phyloP scores from a whole-genome alignment of 768 basidiomycete genomes.

The Amanita brunnescens region DNA sequence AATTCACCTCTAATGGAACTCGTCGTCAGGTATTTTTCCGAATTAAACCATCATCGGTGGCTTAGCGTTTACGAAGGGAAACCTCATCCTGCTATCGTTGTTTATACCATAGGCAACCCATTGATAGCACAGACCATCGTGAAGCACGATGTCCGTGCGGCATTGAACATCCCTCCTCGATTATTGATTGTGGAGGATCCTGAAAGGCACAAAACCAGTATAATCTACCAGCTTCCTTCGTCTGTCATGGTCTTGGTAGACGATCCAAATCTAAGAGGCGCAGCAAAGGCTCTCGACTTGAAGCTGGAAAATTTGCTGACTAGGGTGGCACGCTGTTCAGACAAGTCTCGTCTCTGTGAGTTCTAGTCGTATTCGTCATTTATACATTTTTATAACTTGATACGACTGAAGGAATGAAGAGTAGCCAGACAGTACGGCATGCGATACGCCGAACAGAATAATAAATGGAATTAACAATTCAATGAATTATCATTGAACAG shows the following conservation, averaged over 20 bases:
- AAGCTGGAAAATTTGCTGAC: constrained; percentile 35
- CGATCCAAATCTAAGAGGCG: constrained; percentile 22
- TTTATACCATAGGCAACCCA: constrained; percentile 47
- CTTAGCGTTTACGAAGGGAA: constrained; percentile 22
- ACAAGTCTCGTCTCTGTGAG: background rate
- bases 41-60: constrained; percentile 29
- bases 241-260: constrained; percentile 29
- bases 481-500: no score
- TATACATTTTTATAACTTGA: no score
- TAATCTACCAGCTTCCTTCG: constrained; percentile 42
- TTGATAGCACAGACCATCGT: constrained; percentile 38
- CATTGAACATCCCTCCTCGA: constrained; percentile 36
- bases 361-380: no score
- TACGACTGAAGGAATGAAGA: background rate
- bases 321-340: background rate
- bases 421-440: no score
- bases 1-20: background rate
- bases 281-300: constrained; percentile 28
- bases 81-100: constrained; percentile 21
- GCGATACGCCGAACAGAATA: no score
- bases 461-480: no score
- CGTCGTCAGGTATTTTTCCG: constrained; percentile 30
- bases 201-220: constrained; percentile 27
- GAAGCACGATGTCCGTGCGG: constrained; percentile 29
- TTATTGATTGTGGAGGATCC: constrained; percentile 34